phyloP scores from a whole-genome alignment of 2,329 filamentous ascomycete genomes.

The Aspergillus unguis region DNA sequence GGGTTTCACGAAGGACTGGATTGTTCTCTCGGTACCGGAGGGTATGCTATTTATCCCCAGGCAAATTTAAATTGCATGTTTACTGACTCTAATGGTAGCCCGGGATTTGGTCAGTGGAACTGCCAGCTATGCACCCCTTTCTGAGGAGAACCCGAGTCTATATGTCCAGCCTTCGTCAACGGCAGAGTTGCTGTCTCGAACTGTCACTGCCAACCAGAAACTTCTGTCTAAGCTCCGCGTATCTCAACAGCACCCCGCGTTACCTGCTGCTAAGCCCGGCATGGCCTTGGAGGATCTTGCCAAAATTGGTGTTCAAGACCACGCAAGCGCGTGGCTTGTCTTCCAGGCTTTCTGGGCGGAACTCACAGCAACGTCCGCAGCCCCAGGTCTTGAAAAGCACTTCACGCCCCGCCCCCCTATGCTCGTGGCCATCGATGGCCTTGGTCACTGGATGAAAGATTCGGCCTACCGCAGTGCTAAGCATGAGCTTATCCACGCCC shows the following conservation, averaged over 20 bases:
- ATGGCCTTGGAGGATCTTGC: slow-evolving; percentile 66
- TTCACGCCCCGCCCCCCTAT: slow-evolving; percentile 57
- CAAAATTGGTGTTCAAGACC: slow-evolving; percentile 66
- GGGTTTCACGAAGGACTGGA: slow-evolving; percentile 78
- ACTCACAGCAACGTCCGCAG: slow-evolving; percentile 54
- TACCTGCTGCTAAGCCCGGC: slow-evolving; percentile 57
- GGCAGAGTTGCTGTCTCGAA: slow-evolving; percentile 68
- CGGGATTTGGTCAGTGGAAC: slow-evolving; percentile 77
- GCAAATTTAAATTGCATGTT: background rate
- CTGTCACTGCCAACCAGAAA: slow-evolving; percentile 66
- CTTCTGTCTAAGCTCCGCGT: slow-evolving; percentile 57
- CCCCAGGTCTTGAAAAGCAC: slow-evolving; percentile 43
- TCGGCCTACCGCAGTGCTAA: slow-evolving; percentile 71
- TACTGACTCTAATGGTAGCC: slow-evolving; percentile 48
- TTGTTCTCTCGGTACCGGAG: slow-evolving; percentile 86
- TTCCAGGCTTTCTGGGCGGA: slow-evolving; percentile 81
- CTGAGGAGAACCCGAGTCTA: slow-evolving; percentile 49
- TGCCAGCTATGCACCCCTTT: slow-evolving; percentile 73
- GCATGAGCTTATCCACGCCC: slow-evolving; percentile 74
- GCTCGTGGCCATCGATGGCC: slow-evolving; percentile 72
- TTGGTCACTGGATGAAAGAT: slow-evolving; percentile 75
- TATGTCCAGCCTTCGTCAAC: slow-evolving; percentile 80
- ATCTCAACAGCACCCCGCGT: slow-evolving; percentile 53
- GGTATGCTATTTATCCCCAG: slow-evolving; percentile 51
- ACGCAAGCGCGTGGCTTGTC: slow-evolving; percentile 73